A percentile compares a stretch with the other conserved stretches of the same genome.
Conservation (phyloP, 2,329 filamentous ascomycete genomes). For the Samsoniella hepiali region DNA sequence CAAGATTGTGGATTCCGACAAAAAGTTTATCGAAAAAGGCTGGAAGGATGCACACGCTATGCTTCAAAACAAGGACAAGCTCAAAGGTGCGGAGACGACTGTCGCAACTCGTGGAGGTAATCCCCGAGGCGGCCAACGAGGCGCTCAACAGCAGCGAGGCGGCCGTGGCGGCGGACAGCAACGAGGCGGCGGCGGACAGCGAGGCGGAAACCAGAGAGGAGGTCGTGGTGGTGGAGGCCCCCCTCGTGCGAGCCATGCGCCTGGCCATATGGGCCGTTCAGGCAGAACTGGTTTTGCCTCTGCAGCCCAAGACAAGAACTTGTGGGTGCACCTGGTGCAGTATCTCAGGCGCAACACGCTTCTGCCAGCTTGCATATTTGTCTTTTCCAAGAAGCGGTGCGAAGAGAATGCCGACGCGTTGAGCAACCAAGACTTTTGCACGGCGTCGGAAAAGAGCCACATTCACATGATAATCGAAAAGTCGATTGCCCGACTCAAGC, state of each 20-base stretch:
- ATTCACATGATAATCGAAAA: slow-evolving; percentile 98
- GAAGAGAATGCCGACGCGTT: slow-evolving; percentile 96
- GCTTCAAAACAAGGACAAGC: slow-evolving; percentile 77
- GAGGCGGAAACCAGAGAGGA: slow-evolving; percentile 53
- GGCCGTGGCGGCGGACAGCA: slow-evolving; percentile 43
- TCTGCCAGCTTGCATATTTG: slow-evolving; percentile 92
- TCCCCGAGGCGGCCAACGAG: slow-evolving; percentile 34
- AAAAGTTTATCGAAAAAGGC: slow-evolving; percentile 84
- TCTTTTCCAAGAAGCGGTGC: slow-evolving; percentile 96
- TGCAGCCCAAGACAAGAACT: slow-evolving; percentile 88
- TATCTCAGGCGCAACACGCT: slow-evolving; percentile 83
- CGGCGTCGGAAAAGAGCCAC: slow-evolving; percentile 87
- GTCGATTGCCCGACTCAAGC: slow-evolving; percentile 85
- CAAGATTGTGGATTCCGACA: slow-evolving; percentile 92
- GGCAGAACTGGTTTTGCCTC: slow-evolving; percentile 83
- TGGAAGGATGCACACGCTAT: slow-evolving; percentile 92
- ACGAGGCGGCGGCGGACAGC: slow-evolving; percentile 50
- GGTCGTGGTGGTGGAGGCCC: slow-evolving; percentile 48
- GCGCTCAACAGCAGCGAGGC: slow-evolving; percentile 40
- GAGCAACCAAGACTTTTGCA: slow-evolving; percentile 93
- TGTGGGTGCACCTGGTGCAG: slow-evolving; percentile 95
- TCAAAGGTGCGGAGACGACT: slow-evolving; percentile 44
- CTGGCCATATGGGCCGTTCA: slow-evolving; percentile 85
- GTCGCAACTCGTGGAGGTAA: slow-evolving; percentile 38
- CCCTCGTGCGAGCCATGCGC: slow-evolving; percentile 57